Conservation (phyloP, 1,284 basidiomycete genomes). For the Xerocomus nothofagi region DNA sequence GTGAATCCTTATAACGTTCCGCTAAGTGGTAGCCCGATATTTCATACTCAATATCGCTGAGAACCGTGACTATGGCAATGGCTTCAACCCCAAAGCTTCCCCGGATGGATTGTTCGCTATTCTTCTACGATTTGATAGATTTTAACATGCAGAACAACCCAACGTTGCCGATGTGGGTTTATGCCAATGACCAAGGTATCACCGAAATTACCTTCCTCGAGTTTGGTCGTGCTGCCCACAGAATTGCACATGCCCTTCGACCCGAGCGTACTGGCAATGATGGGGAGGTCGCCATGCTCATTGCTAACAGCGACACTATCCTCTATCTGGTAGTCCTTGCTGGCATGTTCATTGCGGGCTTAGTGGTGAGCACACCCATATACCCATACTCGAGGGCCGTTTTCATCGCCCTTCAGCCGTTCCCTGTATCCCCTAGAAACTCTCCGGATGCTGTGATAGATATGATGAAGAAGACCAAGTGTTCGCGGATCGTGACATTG, state of each 20-base stretch:
- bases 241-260: constrained; percentile 20
- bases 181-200: constrained; percentile 9
- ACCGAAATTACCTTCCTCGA: constrained; percentile 25
- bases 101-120: constrained; percentile 17
- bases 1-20: no score
- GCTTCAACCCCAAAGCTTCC: no score
- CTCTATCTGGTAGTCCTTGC: constrained; percentile 27
- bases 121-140: constrained; percentile 13
- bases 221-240: constrained; percentile 32
- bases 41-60: no score
- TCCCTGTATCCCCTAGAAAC: constrained; percentile 35
- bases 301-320: constrained; percentile 32
- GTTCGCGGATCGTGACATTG: constrained; percentile 31
- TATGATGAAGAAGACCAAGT: constrained; percentile 29
- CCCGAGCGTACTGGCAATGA: constrained; percentile 17
- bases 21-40: no score
- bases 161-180: constrained; percentile 16
- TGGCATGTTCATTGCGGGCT: constrained; percentile 30
- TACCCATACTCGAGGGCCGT: background rate
- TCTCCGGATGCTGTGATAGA: constrained; percentile 28
- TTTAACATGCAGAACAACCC: constrained; percentile 25
- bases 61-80: no score
- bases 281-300: constrained; percentile 28
- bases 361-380: constrained; percentile 20
- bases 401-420: constrained; percentile 23